Evolutionary conservation across 2,329 filamentous ascomycete species (phyloP).

Genomic region (Colletotrichum lentis): DNA sequence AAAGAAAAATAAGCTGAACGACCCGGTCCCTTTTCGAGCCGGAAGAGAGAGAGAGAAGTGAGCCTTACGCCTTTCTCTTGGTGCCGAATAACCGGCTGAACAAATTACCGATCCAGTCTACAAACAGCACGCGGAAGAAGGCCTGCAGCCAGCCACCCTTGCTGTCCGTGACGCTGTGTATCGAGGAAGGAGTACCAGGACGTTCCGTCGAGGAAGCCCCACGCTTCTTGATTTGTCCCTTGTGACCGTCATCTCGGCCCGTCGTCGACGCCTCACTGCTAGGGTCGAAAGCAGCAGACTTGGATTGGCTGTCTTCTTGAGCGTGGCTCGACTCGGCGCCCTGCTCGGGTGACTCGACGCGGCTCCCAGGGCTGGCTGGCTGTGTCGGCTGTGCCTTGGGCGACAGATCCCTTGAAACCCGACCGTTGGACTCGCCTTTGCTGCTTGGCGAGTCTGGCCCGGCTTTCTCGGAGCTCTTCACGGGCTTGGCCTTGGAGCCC

Average conservation of each 20-base stretch:
- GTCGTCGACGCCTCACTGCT: slow-evolving; percentile 2
- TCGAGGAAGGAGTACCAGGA: slow-evolving; percentile 39
- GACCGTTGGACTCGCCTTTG: slow-evolving; percentile 30
- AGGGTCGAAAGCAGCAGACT: not conserved
- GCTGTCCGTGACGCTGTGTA: slow-evolving; percentile 39
- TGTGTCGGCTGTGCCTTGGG: slow-evolving; percentile 3
- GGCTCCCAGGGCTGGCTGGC: slow-evolving; percentile 20
- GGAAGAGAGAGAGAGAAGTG: slow-evolving; percentile 23
- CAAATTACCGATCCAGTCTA: slow-evolving; percentile 52
- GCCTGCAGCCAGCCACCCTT: slow-evolving; percentile 47
- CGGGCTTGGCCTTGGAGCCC: slow-evolving; percentile 38
- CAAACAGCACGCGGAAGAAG: slow-evolving; percentile 49
- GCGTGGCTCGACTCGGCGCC: slow-evolving; percentile 3
- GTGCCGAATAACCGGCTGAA: slow-evolving; percentile 39
- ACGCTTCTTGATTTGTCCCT: slow-evolving; percentile 39
- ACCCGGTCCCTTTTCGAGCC: slow-evolving; percentile 2
- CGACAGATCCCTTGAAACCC: slow-evolving; percentile 14
- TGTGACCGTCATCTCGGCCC: slow-evolving; percentile 14
- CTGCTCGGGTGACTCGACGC: slow-evolving; percentile 22
- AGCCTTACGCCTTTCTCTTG: slow-evolving; percentile 38
- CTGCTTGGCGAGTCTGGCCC: slow-evolving; percentile 11
- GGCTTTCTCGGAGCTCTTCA: slow-evolving; percentile 3
- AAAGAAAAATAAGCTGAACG: slow-evolving; percentile 5
- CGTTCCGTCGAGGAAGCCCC: slow-evolving; percentile 29
- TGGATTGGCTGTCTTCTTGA: not conserved